Evolutionary conservation across 1,284 basidiomycete genomes (phyloP), one percentile per base, ranked within the genome.

Genomic region (Rhizoctonia solani): DNA sequence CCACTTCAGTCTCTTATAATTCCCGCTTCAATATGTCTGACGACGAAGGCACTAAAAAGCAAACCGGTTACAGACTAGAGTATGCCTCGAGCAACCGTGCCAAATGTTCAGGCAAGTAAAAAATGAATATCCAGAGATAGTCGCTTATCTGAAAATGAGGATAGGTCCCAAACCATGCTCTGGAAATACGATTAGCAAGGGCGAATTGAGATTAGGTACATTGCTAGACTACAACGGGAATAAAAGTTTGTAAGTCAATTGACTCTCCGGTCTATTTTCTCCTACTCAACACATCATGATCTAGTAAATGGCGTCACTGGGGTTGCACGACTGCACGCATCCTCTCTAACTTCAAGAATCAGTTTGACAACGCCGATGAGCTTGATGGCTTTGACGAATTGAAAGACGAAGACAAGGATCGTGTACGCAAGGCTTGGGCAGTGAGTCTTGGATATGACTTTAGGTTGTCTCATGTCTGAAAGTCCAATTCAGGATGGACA

Each of bases 271-370:
- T 67, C 67, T n/a, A 67, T 46, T 69, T 52, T 41, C 34, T 2
- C 72, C 41, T 44, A 63, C 41, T 14, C 5, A 41, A 13, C 53
- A 34, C 56, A 27, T 63, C 46, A 4, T 37, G 65, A n/a, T 61
- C 37, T 49, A 92, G 90, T 72, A 74, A 79, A 50, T 92, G 88
- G 87, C 84, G 89, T 71, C 92, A 94, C 74, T 93, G 88, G 88
- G 88, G 89, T 67, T 95, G 93, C 72, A 82, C 85, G 4, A 92
- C 92, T 0, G 67, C 81, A 23, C 85, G 82, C 71, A 84, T 93
- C 61, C 74, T 95, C 41, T 75, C 76, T n/a, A 92, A 93, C 74
- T 82, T 92, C 77, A 88, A 92, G 77, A 80, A 83, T 30, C 78
- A 79, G 4, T 82, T 89, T 72, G 78, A 81, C 6, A 80, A 83